These are phyloP conservation scores for Sporothrix sp. DNA, from an alignment of 2,329 filamentous ascomycete species.

Conservation along the genomic window DNA sequence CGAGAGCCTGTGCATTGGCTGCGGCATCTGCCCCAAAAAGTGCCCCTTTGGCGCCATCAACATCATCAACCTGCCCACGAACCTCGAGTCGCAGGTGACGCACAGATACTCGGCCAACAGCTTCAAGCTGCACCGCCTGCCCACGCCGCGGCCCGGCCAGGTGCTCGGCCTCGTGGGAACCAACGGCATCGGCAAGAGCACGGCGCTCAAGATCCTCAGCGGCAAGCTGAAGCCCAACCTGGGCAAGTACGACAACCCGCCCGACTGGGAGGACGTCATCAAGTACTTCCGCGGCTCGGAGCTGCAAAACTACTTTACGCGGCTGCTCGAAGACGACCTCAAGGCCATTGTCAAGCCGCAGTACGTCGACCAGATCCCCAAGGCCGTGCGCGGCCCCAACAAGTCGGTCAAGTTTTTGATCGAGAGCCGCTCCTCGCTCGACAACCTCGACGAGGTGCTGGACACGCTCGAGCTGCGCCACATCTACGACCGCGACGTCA, in stretches of 20 bases:
- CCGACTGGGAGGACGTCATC: slow-evolving; percentile 98
- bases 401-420: slow-evolving; percentile 74
- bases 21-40: slow-evolving; percentile 99
- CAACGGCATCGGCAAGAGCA: slow-evolving; percentile 99
- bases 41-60: slow-evolving; percentile 98
- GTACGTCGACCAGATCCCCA: slow-evolving; percentile 97
- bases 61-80: slow-evolving; percentile 99
- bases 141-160: slow-evolving; percentile 89
- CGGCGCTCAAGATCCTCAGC: slow-evolving; percentile 96
- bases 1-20: slow-evolving; percentile 87
- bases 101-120: slow-evolving; percentile 99
- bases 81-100: slow-evolving; percentile 95
- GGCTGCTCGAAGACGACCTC: slow-evolving; percentile 90
- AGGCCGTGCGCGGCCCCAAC: slow-evolving; percentile 72
- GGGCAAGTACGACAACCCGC: slow-evolving; percentile 88
- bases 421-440: slow-evolving; percentile 63
- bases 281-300: slow-evolving; percentile 98
- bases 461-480: slow-evolving; percentile 55
- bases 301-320: slow-evolving; percentile 98
- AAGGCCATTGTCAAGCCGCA: slow-evolving; percentile 98
- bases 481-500: slow-evolving; percentile 86
- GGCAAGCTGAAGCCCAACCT: slow-evolving; percentile 98
- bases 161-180: slow-evolving; percentile 95
- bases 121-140: slow-evolving; percentile 96
- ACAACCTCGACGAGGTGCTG: slow-evolving; percentile 72